Base-by-base conservation (phyloP, 2,329 filamentous ascomycete genomes). In the Teratosphaeria viscida region DNA sequence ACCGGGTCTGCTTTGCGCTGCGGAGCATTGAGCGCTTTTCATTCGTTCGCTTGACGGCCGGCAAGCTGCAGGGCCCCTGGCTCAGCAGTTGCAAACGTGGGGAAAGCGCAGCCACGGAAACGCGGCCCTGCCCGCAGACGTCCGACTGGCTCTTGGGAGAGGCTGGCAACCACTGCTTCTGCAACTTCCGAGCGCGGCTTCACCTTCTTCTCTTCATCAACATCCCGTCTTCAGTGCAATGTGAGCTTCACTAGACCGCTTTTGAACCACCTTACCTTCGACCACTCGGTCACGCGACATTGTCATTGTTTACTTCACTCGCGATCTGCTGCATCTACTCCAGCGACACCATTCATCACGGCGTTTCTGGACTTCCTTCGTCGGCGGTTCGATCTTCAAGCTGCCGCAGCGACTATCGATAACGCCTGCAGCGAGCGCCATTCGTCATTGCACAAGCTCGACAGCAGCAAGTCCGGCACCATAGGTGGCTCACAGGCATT, bases 401-500 rank as follows among this genome's bases (percentile, higher is more conserved):
- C 54, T 39, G 54, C 32, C 23, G 16, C 37, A 19, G 54, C 32
- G 52, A 35, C 52, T 54, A 32, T 34, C 53, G 27, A 34, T 37
- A 34, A 54, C 53, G 14, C 34, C 53, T 37, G 34, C 53, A n/a
- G 34, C 53, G 16, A 54, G 16, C n/a, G 53, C 34, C 53, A 37
- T 37, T 16, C 27, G 53, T 54, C 53, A 32, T n/a, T 37, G 27
- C 10, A 43, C 19, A n/a, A 49, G n/a, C n/a, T 19, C 19, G 16
- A 49, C 43, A n/a, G 29, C 52, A 37, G 56, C 57, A 26, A 39
- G n/a, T 27, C 59, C 61, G 59, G 43, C 64, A 68, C 54, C 60
- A 67, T 68, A 66, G 67, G 67, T 62, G 67, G 62, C 34, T 68
- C 66, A 59, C 66, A 64, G 62, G 68, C 66, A 60, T 59, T 68